Percentiles rank a stretch among this genome's conserved stretches.
Evolutionary conservation across 192 early-diverging fungal species (phyloP).

Genomic region (Podila clonocystis): DNA sequence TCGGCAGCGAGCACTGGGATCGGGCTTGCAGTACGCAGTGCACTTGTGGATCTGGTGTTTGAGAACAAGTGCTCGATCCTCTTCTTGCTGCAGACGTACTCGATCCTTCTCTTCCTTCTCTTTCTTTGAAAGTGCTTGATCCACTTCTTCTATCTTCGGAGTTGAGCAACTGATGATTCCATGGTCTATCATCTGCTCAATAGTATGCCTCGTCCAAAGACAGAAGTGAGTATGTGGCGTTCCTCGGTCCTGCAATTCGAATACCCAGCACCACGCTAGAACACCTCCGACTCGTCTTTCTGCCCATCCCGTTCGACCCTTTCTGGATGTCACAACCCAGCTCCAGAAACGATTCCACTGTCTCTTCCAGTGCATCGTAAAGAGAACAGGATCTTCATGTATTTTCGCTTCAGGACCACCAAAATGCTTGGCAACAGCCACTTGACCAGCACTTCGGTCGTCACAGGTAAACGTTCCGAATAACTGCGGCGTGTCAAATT

Average conservation of each 20-base stretch:
- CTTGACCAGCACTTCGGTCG: constrained; percentile 16
- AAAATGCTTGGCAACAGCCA: constrained; percentile 31
- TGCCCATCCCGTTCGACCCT: constrained; percentile 10
- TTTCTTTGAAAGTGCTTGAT: too few species aligned
- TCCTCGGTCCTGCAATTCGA: constrained; percentile 22
- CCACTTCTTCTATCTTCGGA: neutral
- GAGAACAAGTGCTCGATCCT: constrained; percentile 19
- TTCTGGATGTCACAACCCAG: constrained; percentile 3
- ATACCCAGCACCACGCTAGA: constrained; percentile 30
- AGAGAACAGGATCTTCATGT: constrained; percentile 28
- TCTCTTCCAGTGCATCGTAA: constrained; percentile 38
- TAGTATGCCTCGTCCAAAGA: constrained; percentile 15
- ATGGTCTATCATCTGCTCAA: constrained; percentile 15
- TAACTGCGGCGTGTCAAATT: constrained; percentile 14
- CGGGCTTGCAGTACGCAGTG: constrained; percentile 24
- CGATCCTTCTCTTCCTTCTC: too few species aligned
- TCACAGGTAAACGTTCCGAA: constrained; percentile 29
- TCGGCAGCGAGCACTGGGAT: neutral
- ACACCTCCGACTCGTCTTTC: neutral
- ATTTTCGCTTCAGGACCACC: constrained; percentile 10
- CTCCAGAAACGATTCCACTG: constrained; percentile 28
- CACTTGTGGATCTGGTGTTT: constrained; percentile 31
- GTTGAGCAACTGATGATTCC: constrained; percentile 9
- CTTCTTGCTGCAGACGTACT: too few species aligned
- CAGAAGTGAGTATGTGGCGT: constrained; percentile 23